These are phyloP conservation scores for Medicago truncatula DNA, from an alignment of 306 rosid species.

Conservation along the genomic window DNA sequence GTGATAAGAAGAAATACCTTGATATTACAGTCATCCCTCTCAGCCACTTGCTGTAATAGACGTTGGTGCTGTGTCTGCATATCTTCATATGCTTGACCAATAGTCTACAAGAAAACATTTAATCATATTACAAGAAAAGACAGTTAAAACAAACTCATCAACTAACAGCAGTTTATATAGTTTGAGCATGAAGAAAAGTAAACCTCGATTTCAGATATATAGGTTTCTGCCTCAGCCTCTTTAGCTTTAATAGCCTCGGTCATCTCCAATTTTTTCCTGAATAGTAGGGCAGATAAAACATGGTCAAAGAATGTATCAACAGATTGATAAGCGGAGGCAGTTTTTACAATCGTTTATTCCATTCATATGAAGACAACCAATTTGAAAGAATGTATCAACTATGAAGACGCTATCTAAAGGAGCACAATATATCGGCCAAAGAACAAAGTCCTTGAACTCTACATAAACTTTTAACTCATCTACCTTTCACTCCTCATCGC, in stretches of 20 bases:
- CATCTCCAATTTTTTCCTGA: slow-evolving; percentile 82
- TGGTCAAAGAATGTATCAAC: slow-evolving; percentile 28
- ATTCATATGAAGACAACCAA: slow-evolving; percentile 10
- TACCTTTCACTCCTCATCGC: slow-evolving; percentile 33
- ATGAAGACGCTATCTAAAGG: background rate
- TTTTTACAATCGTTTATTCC: slow-evolving; percentile 31
- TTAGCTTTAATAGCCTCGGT: slow-evolving; percentile 81
- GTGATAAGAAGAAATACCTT: slow-evolving; percentile 64
- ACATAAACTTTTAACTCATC: slow-evolving; percentile 3
- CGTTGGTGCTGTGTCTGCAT: slow-evolving; percentile 98
- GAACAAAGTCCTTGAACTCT: background rate
- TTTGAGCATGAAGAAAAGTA: slow-evolving; percentile 2
- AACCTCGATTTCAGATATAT: slow-evolving; percentile 98
- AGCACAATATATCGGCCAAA: slow-evolving; percentile 13
- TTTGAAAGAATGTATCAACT: background rate
- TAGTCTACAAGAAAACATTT: slow-evolving; percentile 65
- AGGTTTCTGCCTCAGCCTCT: slow-evolving; percentile 86
- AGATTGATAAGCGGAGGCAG: slow-evolving; percentile 24
- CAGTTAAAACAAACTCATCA: background rate
- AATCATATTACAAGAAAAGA: slow-evolving; percentile 26
- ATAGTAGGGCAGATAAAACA: slow-evolving; percentile 34
- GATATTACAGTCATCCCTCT: slow-evolving; percentile 95
- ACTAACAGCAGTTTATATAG: slow-evolving; percentile 21
- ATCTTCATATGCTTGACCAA: slow-evolving; percentile 99
- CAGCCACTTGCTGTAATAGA: slow-evolving; percentile 83